Conservation (phyloP, 305 asterid genomes). For the Fraxinus paxiana region DNA sequence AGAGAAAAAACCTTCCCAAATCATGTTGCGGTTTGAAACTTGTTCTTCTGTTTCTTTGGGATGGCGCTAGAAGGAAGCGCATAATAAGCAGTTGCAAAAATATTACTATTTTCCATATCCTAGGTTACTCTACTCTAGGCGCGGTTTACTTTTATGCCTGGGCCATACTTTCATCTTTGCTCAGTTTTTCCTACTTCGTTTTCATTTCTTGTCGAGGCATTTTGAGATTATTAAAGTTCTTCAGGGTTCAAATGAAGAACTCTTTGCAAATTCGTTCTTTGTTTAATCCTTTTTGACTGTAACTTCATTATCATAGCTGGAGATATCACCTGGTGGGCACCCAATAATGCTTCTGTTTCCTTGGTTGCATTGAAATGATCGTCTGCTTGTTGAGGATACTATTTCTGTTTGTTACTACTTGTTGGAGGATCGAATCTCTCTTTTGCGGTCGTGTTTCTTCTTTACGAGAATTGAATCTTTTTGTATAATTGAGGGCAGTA, state of each 20-base stretch:
- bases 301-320: background rate
- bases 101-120: slow-evolving; percentile 22
- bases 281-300: background rate
- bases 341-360: background rate
- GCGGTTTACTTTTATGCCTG: slow-evolving; percentile 23
- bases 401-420: background rate
- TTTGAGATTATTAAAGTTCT: slow-evolving; percentile 22
- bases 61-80: slow-evolving; percentile 27
- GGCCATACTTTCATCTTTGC: slow-evolving; percentile 21
- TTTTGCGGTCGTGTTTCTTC: background rate
- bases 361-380: background rate
- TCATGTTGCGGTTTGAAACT: slow-evolving; percentile 7
- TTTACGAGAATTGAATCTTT: background rate
- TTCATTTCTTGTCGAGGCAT: slow-evolving; percentile 13
- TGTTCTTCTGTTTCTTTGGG: background rate
- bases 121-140: slow-evolving; percentile 21
- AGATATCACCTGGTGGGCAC: background rate
- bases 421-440: background rate
- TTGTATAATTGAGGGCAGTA: background rate
- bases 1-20: background rate
- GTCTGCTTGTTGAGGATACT: background rate
- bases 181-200: slow-evolving; percentile 12
- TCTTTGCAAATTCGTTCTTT: background rate
- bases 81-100: slow-evolving; percentile 42
- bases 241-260: slow-evolving; percentile 24